Evolutionary conservation across 192 early-diverging fungal genomes (phyloP).

Genomic region (Podila clonocystis): DNA sequence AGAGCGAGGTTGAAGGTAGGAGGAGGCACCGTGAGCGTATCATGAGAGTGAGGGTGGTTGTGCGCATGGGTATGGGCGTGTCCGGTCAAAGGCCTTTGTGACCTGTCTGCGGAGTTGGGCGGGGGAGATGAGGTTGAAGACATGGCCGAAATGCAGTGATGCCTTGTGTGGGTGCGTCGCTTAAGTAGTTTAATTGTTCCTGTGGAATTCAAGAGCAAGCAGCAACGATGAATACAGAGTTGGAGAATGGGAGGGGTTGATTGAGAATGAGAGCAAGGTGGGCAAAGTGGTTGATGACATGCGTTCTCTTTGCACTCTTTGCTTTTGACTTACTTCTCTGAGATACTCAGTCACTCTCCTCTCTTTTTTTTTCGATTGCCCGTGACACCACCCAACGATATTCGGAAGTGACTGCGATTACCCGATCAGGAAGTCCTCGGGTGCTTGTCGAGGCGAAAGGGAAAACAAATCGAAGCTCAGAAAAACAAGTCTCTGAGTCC

Average conservation of each 20-base stretch:
- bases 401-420: background rate
- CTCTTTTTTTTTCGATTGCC: background rate
- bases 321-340: too few relatives aligned
- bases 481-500: too few relatives aligned
- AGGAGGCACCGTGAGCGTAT: conserved; percentile 1
- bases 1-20: conserved; percentile 57
- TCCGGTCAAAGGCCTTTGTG: conserved; percentile 12
- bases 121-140: background rate
- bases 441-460: background rate
- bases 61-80: conserved; percentile 1
- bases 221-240: background rate
- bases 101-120: conserved; percentile 50
- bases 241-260: background rate
- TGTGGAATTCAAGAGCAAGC: background rate
- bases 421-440: background rate
- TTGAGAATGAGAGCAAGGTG: background rate
- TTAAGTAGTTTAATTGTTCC: too few relatives aligned
- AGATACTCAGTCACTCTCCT: too few relatives aligned
- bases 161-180: too few relatives aligned
- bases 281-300: too few relatives aligned
- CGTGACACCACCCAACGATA: background rate
- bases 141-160: background rate
- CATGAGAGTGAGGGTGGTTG: background rate
- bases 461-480: background rate
- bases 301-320: too few relatives aligned